phyloP scores from a whole-genome alignment of 1,139 yeast species.

The Ashbya aceris region DNA sequence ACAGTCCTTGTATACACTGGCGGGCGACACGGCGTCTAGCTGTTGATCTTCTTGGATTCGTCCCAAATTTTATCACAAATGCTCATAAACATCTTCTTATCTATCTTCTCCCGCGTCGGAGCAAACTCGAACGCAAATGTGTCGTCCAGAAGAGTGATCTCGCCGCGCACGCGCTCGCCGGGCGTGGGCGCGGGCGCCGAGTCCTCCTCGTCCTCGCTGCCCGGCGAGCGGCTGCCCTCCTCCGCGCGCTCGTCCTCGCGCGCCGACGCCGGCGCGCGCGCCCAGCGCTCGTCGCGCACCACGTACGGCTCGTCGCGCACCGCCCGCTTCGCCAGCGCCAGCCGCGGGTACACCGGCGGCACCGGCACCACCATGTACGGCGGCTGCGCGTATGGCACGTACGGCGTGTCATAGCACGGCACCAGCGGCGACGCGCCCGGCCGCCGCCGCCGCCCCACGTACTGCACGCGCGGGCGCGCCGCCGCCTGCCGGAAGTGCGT shows the following conservation, averaged over 20 bases:
- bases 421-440: not conserved
- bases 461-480: constrained; percentile 8
- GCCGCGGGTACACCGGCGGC: constrained; percentile 3
- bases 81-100: constrained; percentile 29
- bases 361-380: constrained; percentile 5
- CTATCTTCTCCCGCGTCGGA: constrained; percentile 13
- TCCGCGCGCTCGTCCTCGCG: constrained; percentile 6
- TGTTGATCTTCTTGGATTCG: constrained; percentile 16
- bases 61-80: constrained; percentile 31
- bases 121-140: constrained; percentile 25
- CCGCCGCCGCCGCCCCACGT: constrained; percentile 7
- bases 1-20: too few species aligned
- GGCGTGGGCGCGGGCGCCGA: constrained; percentile 6
- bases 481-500: constrained; percentile 7
- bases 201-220: constrained; percentile 10
- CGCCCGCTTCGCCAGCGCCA: too few species aligned
- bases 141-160: constrained; percentile 18
- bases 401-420: constrained; percentile 1
- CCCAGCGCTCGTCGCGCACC: too few species aligned
- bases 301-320: too few species aligned
- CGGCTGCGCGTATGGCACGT: constrained; percentile 4
- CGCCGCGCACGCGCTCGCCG: constrained; percentile 16
- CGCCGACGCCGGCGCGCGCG: too few species aligned
- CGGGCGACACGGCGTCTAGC: not conserved
- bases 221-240: constrained; percentile 8